Evolutionary conservation across 2,329 filamentous ascomycete genomes (phyloP).

Genomic region (Diaporthe citri): DNA sequence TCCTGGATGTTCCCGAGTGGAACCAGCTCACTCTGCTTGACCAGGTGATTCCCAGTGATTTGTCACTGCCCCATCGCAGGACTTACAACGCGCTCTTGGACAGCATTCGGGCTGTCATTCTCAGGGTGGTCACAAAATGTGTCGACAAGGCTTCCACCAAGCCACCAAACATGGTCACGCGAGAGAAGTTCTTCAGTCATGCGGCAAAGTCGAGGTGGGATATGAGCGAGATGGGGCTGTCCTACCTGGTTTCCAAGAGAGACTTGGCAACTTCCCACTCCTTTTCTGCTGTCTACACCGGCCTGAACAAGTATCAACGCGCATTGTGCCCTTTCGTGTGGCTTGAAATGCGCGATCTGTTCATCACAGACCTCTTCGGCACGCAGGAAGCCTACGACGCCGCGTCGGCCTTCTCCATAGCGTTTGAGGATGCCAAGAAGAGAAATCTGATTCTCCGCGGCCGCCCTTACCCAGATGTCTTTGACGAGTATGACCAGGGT

Average conservation of each 20-base stretch:
- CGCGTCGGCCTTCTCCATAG: not conserved
- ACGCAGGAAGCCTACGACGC: not conserved
- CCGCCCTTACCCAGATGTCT: conserved; percentile 11
- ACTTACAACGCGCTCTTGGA: conserved; percentile 37
- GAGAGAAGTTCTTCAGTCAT: not conserved
- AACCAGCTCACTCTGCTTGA: conserved; percentile 42
- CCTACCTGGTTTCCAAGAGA: conserved; percentile 51
- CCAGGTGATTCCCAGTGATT: conserved; percentile 23
- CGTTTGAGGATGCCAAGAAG: not conserved
- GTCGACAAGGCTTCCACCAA: not conserved
- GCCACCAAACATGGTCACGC: not conserved
- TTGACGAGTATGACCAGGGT: conserved; percentile 5
- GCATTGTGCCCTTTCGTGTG: conserved; percentile 54
- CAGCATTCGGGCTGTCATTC: conserved; percentile 35
- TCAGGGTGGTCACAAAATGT: conserved; percentile 25
- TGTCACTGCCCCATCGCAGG: not conserved
- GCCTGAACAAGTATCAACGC: conserved; percentile 50
- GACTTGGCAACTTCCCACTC: conserved; percentile 43
- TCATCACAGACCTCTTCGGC: not conserved
- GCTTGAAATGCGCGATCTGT: conserved; percentile 41
- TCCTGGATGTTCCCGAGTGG: conserved; percentile 52
- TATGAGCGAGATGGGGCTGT: conserved; percentile 51
- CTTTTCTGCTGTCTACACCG: conserved; percentile 44
- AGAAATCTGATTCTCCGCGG: not conserved
- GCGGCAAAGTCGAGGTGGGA: conserved; percentile 4